Percentiles rank a stretch among this genome's conserved stretches.
These are phyloP conservation scores for Leptographium galeiforme DNA, from an alignment of 2,329 filamentous ascomycete species.

Conservation along the genomic window DNA sequence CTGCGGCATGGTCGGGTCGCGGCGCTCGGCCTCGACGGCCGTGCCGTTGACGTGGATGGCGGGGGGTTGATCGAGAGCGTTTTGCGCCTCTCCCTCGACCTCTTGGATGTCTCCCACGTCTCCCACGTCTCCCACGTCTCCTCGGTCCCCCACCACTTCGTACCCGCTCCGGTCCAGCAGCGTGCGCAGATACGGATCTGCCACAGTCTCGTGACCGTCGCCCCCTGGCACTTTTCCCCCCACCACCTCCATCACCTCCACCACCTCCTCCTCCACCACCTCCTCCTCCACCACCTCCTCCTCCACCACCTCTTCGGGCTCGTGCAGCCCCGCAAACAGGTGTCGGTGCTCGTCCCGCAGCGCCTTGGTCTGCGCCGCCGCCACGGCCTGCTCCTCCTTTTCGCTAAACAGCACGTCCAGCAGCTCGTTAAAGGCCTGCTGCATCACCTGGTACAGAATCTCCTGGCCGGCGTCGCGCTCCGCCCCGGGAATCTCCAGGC, in stretches of 20 bases:
- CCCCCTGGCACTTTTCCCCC: not conserved
- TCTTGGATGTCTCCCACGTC: not conserved
- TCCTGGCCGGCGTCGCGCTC: constrained; percentile 78
- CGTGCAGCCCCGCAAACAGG: constrained; percentile 30
- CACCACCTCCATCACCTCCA: not conserved
- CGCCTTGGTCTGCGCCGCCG: constrained; percentile 48
- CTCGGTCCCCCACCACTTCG: not conserved
- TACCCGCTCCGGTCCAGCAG: constrained; percentile 33
- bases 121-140: not conserved
- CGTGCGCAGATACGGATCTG: constrained; percentile 22
- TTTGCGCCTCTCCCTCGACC: not conserved
- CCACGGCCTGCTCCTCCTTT: constrained; percentile 63
- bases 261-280: not conserved
- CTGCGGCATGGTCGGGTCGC: constrained; percentile 55
- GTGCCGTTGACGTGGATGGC: constrained; percentile 1
- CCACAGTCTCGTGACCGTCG: not conserved
- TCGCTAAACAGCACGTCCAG: constrained; percentile 74
- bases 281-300: constrained; percentile 1
- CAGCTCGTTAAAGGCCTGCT: constrained; percentile 86
- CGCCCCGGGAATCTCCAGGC: constrained; percentile 64
- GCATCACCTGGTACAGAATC: constrained; percentile 79
- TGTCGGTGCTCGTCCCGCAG: constrained; percentile 44
- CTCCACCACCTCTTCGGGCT: constrained; percentile 4
- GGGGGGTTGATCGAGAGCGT: not conserved
- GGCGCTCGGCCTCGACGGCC: constrained; percentile 12